Conservation (phyloP, 139 green algal species). For the Volvox africanus region DNA sequence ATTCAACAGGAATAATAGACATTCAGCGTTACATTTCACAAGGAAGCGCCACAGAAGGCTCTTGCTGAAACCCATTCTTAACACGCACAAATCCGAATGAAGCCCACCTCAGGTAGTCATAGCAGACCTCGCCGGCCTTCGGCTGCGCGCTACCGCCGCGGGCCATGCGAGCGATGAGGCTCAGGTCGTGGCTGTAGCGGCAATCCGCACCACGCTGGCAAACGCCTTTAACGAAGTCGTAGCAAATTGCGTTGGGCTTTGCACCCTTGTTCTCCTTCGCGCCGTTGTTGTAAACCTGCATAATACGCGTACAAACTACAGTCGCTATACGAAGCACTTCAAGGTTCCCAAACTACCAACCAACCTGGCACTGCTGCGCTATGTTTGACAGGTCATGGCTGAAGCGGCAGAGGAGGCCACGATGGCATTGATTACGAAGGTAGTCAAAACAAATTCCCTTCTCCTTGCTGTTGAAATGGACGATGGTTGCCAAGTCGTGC, state of each 20-base stretch:
- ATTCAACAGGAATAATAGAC: not conserved
- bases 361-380: constrained; percentile 75
- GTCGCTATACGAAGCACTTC: not conserved
- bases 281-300: constrained; percentile 57
- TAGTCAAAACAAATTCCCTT: constrained; percentile 94
- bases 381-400: constrained; percentile 87
- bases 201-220: constrained; percentile 80
- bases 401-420: constrained; percentile 90
- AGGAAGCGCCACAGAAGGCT: not conserved
- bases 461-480: constrained; percentile 85
- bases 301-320: not conserved
- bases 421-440: constrained; percentile 82
- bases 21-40: not conserved
- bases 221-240: constrained; percentile 89
- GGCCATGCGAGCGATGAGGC: constrained; percentile 68
- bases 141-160: constrained; percentile 48
- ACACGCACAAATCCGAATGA: not conserved
- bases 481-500: constrained; percentile 86
- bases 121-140: constrained; percentile 66
- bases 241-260: constrained; percentile 82
- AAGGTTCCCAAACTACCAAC: not conserved
- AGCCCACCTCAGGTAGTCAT: constrained; percentile 69
- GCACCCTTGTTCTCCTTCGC: constrained; percentile 44
- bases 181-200: constrained; percentile 88
- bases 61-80: too few relatives aligned